Conservation (phyloP, 495 filamentous ascomycete species). For the Hypomontagnella monticulosa region DNA sequence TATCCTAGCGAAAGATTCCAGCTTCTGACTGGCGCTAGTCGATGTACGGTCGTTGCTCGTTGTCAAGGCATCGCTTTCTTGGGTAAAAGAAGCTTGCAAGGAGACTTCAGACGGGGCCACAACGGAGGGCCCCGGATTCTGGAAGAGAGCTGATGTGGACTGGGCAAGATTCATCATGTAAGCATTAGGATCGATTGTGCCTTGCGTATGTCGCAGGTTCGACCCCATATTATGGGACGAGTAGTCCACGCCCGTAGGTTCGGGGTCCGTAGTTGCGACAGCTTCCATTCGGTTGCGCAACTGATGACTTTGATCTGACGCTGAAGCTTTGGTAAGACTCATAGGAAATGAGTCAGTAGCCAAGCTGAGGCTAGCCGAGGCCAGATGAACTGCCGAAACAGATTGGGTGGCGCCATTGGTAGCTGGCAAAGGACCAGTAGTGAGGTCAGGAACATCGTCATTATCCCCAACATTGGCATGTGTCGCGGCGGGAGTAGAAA, state of each 20-base stretch:
- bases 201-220: conserved; percentile 36
- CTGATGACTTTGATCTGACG: conserved; percentile 17
- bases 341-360: conserved; percentile 35
- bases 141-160: conserved; percentile 29
- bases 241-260: conserved; percentile 35
- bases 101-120: conserved; percentile 48
- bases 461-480: conserved; percentile 43
- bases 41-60: conserved; percentile 35
- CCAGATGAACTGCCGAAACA: conserved; percentile 24
- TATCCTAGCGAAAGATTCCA: conserved; percentile 62
- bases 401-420: conserved; percentile 35
- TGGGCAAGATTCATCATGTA: conserved; percentile 45
- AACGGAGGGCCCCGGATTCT: conserved; percentile 35
- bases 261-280: conserved; percentile 47
- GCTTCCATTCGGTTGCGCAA: conserved; percentile 41
- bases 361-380: conserved; percentile 20
- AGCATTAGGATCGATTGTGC: conserved; percentile 41
- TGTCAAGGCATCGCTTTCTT: conserved; percentile 41
- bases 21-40: conserved; percentile 44
- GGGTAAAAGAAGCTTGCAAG: conserved; percentile 43
- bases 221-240: conserved; percentile 34
- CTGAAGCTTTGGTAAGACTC: conserved; percentile 26
- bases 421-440: conserved; percentile 32
- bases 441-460: conserved; percentile 36
- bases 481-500: conserved; percentile 47